Percentiles rank a stretch among this genome's conserved stretches.
Conservation (phyloP, 2,329 filamentous ascomycete species). For the Neopestalotiopsis rosae region DNA sequence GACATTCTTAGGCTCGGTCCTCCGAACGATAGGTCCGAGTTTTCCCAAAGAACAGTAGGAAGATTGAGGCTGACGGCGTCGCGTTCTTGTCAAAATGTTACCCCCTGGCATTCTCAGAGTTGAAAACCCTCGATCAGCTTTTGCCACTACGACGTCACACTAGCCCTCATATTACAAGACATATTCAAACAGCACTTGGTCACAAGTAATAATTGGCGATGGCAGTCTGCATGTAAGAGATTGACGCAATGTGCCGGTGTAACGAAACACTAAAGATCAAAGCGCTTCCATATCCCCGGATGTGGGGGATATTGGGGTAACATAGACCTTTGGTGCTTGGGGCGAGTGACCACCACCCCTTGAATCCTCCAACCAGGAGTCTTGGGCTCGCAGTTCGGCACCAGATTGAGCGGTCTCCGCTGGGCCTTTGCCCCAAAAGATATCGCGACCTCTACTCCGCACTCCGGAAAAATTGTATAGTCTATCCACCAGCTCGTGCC, state of each 20-base stretch:
- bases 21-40: no score
- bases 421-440: background rate
- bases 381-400: background rate
- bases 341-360: background rate
- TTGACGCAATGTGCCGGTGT: background rate
- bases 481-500: background rate
- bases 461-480: conserved; percentile 14
- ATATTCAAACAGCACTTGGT: no score
- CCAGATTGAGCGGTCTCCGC: conserved; percentile 6
- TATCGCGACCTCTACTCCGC: conserved; percentile 2
- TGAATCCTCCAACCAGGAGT: conserved; percentile 14
- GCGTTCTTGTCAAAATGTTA: no score
- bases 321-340: background rate
- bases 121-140: background rate
- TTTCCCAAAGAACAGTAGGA: no score
- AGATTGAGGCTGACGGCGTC: no score
- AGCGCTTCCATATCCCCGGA: conserved; percentile 8
- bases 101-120: background rate
- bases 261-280: background rate
- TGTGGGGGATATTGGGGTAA: background rate
- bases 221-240: background rate
- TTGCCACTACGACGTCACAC: background rate
- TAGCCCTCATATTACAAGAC: no score
- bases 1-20: no score
- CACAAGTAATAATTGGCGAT: no score